Evolutionary conservation across 345 rosid genomes (phyloP).

Genomic region (Gossypium stocksii): DNA sequence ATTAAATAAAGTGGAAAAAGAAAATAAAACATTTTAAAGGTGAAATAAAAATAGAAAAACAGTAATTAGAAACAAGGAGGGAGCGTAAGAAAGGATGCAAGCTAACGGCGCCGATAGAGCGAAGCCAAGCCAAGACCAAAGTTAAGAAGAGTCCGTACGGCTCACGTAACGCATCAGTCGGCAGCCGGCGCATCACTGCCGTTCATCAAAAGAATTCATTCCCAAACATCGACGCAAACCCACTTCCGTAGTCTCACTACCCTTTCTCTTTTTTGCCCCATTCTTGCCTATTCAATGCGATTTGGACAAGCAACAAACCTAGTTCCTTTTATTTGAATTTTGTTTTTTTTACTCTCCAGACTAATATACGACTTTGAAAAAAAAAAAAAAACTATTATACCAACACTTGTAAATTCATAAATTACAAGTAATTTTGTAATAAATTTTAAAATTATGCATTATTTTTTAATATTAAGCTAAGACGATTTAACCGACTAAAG

Average conservation of each 20-base stretch:
- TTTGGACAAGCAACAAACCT: no score
- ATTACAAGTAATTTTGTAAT: no score
- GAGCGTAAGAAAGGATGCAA: not conserved
- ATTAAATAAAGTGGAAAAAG: not conserved
- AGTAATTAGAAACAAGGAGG: constrained; percentile 14
- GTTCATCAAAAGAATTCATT: constrained; percentile 17
- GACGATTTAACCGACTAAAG: no score
- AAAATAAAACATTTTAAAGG: not conserved
- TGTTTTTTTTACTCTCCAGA: no score
- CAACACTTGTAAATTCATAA: no score
- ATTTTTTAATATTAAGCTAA: no score
- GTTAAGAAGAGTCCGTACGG: not conserved
- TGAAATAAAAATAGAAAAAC: not conserved
- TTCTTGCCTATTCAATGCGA: no score
- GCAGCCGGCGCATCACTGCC: constrained; percentile 30
- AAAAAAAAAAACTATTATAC: no score
- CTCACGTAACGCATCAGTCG: constrained; percentile 18
- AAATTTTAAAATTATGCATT: no score
- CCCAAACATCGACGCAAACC: constrained; percentile 22
- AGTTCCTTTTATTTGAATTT: no score
- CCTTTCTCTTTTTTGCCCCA: constrained; percentile 8
- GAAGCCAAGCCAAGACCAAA: constrained; percentile 8
- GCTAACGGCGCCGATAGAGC: constrained; percentile 3
- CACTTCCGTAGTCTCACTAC: not conserved
- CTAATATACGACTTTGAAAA: no score